Evolutionary conservation across 352 stramenopile species (phyloP).

Genomic region (Globisporangium uncinulatum): DNA sequence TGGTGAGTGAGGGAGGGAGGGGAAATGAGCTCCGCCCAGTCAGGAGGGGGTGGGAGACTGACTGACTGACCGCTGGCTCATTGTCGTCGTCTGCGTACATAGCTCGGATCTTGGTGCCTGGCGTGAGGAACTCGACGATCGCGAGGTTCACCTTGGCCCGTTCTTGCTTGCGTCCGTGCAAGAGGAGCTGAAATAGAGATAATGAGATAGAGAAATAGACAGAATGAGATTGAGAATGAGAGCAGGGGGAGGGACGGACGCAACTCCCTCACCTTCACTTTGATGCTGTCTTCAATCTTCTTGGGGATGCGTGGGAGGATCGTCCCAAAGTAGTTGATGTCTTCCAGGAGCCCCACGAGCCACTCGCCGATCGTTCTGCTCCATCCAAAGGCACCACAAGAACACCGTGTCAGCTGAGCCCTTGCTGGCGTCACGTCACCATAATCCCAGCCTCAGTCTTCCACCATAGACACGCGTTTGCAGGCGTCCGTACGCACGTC

Average conservation of each 20-base stretch:
- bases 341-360: conserved; percentile 85
- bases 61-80: conserved; percentile 63
- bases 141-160: conserved; percentile 57
- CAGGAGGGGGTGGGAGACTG: no score
- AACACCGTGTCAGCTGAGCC: conserved; percentile 1
- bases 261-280: conserved; percentile 75
- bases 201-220: background rate
- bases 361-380: conserved; percentile 92
- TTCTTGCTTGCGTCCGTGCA: conserved; percentile 61
- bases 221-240: background rate
- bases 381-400: conserved; percentile 9
- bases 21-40: background rate
- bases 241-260: background rate
- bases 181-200: conserved; percentile 51
- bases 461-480: no score
- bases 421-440: background rate
- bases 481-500: conserved; percentile 50
- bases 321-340: conserved; percentile 96
- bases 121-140: conserved; percentile 72
- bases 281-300: conserved; percentile 94
- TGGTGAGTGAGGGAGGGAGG: background rate
- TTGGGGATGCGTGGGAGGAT: conserved; percentile 95
- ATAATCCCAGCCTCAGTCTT: background rate
- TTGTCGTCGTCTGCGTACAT: conserved; percentile 97
- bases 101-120: conserved; percentile 88